These are phyloP conservation scores for Apiospora koreana DNA, from an alignment of 2,329 filamentous ascomycete species.

Conservation along the genomic window DNA sequence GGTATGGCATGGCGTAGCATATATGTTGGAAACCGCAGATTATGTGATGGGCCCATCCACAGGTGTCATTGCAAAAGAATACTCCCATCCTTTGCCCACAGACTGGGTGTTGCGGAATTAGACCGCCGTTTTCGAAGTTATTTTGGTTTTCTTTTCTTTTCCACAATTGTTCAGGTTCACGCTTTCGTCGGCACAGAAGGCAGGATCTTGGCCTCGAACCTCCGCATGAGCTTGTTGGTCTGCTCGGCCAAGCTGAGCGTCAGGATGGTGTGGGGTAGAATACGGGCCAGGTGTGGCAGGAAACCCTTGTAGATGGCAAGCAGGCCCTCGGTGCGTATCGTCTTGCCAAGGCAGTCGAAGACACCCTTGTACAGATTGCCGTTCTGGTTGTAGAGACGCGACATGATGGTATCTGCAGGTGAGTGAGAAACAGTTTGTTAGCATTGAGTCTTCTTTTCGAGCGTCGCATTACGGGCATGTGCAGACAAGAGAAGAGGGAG, in stretches of 20 bases:
- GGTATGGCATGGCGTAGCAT: background rate
- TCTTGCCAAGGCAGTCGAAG: slow-evolving; percentile 90
- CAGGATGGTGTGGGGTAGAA: slow-evolving; percentile 92
- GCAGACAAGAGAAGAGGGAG: too few relatives aligned
- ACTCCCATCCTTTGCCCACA: too few relatives aligned
- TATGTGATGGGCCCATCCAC: background rate
- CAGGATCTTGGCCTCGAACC: slow-evolving; percentile 65
- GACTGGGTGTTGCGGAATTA: too few relatives aligned
- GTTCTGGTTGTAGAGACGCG: slow-evolving; percentile 97
- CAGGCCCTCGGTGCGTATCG: slow-evolving; percentile 85
- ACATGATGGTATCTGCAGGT: slow-evolving; percentile 87
- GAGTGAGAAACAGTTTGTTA: slow-evolving; percentile 6
- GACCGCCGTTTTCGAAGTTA: too few relatives aligned
- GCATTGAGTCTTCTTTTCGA: background rate
- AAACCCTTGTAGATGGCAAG: slow-evolving; percentile 98
- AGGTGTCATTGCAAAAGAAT: background rate
- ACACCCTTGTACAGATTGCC: slow-evolving; percentile 95
- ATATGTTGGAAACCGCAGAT: background rate
- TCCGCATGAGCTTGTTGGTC: slow-evolving; percentile 89
- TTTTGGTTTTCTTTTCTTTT: background rate
- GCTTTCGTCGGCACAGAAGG: slow-evolving; percentile 38
- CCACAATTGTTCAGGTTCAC: slow-evolving; percentile 13
- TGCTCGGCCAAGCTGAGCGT: slow-evolving; percentile 94
- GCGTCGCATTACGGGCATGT: too few relatives aligned
- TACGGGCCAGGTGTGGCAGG: slow-evolving; percentile 89